Conservation (phyloP, 805 yeast genomes). For the Debaryomyces hansenii region DNA sequence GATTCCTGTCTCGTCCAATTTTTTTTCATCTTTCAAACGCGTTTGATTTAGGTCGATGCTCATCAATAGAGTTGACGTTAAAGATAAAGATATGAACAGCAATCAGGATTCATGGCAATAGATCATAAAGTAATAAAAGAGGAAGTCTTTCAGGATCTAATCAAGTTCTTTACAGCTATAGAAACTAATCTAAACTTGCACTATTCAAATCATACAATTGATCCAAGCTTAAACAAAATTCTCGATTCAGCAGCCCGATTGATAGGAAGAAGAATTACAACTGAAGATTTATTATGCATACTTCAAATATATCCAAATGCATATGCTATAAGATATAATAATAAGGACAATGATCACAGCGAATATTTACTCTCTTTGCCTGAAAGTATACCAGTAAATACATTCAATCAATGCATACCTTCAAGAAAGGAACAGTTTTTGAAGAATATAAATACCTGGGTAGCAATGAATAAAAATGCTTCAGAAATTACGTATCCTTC, state of each 20-base stretch:
- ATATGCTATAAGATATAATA: conserved; percentile 8
- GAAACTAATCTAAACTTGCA: conserved; percentile 34
- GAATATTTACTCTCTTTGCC: conserved; percentile 10
- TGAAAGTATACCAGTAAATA: conserved; percentile 6
- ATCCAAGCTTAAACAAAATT: conserved; percentile 22
- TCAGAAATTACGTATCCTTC: conserved; percentile 5
- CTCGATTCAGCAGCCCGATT: conserved; percentile 19
- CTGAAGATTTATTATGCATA: conserved; percentile 16
- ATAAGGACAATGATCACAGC: not conserved
- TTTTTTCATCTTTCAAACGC: conserved; percentile 12
- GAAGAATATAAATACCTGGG: conserved; percentile 20
- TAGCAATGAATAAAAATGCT: conserved; percentile 13
- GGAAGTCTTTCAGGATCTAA: conserved; percentile 4
- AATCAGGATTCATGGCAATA: not conserved
- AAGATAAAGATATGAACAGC: no score
- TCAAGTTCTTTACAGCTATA: conserved; percentile 19
- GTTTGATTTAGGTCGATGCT: not conserved
- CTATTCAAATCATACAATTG: conserved; percentile 29
- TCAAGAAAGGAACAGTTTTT: conserved; percentile 20
- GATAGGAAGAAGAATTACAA: conserved; percentile 16
- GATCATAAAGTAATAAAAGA: conserved; percentile 11
- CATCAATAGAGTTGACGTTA: not conserved
- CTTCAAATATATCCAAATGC: conserved; percentile 15
- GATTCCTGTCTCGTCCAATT: conserved; percentile 69
- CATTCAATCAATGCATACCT: conserved; percentile 11